Conservation (phyloP, 2,329 filamentous ascomycete species). For the Epichloe bromicola region DNA sequence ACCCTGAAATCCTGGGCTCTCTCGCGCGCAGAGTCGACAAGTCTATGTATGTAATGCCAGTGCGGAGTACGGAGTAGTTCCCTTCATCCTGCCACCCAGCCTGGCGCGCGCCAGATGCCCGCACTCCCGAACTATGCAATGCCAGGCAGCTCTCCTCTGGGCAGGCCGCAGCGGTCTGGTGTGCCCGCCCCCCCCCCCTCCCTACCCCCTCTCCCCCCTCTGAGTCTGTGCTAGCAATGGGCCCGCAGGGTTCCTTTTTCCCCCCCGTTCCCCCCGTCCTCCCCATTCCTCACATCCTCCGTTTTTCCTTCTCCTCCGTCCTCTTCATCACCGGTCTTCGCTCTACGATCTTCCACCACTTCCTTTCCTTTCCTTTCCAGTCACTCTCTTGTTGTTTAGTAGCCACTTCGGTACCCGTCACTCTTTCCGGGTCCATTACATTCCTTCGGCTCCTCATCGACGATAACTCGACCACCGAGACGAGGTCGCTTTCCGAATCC, state of each 20-base stretch:
- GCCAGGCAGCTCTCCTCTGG: too few relatives aligned
- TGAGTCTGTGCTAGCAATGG: background rate
- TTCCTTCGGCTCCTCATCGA: conserved; percentile 23
- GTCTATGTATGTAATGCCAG: too few relatives aligned
- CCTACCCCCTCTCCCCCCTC: background rate
- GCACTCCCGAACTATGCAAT: too few relatives aligned
- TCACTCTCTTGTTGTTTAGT: conserved; percentile 35
- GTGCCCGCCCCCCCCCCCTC: background rate
- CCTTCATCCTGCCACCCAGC: too few relatives aligned
- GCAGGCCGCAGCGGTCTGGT: background rate
- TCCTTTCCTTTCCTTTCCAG: conserved; percentile 30
- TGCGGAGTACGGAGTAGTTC: too few relatives aligned
- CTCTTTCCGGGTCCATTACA: conserved; percentile 37
- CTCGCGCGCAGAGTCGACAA: too few relatives aligned
- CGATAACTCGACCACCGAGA: conserved; percentile 7
- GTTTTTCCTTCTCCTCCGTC: conserved; percentile 20
- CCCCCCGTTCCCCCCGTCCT: conserved; percentile 12
- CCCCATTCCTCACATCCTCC: conserved; percentile 22
- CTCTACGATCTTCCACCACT: conserved; percentile 21
- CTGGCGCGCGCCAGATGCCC: too few relatives aligned
- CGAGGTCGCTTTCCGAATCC: conserved; percentile 7
- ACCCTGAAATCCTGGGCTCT: too few relatives aligned
- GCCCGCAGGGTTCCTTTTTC: conserved; percentile 10
- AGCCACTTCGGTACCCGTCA: conserved; percentile 33
- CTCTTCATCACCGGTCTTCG: conserved; percentile 20